These are phyloP conservation scores for Geum urbanum DNA, from an alignment of 306 rosid species.

Conservation along the genomic window DNA sequence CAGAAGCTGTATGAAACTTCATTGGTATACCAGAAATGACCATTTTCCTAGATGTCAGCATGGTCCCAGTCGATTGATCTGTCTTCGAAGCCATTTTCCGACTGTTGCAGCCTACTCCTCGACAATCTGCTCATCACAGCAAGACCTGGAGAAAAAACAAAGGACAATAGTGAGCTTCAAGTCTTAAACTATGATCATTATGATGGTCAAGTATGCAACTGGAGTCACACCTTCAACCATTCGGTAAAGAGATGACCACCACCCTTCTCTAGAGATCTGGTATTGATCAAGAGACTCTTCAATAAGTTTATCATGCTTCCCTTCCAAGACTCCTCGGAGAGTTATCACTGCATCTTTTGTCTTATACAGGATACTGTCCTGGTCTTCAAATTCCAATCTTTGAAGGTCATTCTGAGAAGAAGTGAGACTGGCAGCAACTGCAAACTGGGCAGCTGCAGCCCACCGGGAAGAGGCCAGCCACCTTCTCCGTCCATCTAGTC, in stretches of 20 bases:
- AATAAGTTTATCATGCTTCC: conserved; percentile 70
- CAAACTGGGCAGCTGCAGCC: conserved; percentile 83
- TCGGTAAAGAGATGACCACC: conserved; percentile 79
- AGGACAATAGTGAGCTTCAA: not conserved
- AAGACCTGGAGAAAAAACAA: conserved; percentile 47
- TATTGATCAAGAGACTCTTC: conserved; percentile 46
- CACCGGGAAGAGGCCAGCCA: conserved; percentile 57
- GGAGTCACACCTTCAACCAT: conserved; percentile 59
- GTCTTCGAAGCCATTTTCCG: conserved; percentile 51
- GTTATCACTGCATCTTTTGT: conserved; percentile 66
- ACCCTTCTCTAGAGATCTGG: conserved; percentile 53
- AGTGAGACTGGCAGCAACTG: conserved; percentile 75
- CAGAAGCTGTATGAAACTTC: not conserved
- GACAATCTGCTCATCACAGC: conserved; percentile 73
- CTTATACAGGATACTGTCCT: conserved; percentile 43
- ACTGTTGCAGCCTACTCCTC: conserved; percentile 51
- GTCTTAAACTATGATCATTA: not conserved
- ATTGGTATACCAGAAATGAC: not conserved
- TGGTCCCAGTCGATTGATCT: conserved; percentile 63
- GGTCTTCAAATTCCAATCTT: conserved; percentile 40
- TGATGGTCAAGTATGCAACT: not conserved
- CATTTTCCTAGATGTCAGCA: conserved; percentile 34
- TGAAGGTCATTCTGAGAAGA: conserved; percentile 76
- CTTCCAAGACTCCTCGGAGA: conserved; percentile 75
- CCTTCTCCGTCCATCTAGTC: conserved; percentile 40